A percentile compares a stretch with the other conserved stretches of the same genome.
Conservation (phyloP, 495 filamentous ascomycete genomes). For the Neurospora cerealis region DNA sequence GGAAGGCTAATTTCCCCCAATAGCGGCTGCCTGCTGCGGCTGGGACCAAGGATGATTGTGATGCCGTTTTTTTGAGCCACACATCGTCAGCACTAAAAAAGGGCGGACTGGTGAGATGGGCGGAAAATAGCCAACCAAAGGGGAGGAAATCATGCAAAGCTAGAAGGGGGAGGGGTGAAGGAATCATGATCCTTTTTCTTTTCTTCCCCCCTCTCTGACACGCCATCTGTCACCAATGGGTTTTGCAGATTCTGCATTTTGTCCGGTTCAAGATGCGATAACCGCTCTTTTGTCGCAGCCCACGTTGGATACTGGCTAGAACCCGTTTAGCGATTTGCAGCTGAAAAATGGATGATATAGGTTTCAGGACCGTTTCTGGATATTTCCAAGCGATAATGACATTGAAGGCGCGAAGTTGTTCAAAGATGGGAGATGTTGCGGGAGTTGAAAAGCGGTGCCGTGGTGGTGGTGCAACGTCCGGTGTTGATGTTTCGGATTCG, state of each 20-base stretch:
- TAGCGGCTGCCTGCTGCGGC: not conserved
- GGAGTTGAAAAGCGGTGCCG: not conserved
- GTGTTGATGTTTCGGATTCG: not conserved
- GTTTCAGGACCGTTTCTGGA: not conserved
- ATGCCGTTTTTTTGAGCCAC: not conserved
- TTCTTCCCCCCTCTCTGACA: not conserved
- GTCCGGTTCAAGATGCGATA: not conserved
- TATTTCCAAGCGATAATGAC: not conserved
- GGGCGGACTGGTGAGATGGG: not conserved
- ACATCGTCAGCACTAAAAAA: not conserved
- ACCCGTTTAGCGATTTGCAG: not conserved
- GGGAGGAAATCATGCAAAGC: not conserved
- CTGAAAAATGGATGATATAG: not conserved
- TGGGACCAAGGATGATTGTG: not conserved
- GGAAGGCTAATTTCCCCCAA: not conserved
- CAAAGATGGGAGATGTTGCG: not conserved
- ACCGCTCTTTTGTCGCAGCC: not conserved
- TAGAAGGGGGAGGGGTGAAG: not conserved
- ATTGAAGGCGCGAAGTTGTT: not conserved
- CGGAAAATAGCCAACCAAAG: not conserved
- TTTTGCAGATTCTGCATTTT: not conserved
- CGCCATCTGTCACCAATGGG: not conserved
- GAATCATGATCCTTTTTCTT: not conserved
- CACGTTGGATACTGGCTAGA: not conserved
- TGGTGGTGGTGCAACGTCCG: not conserved